Percentiles rank a stretch among this genome's conserved stretches.
Evolutionary conservation across 2,329 filamentous ascomycete species (phyloP).

Genomic region (Penicillium expansum): DNA sequence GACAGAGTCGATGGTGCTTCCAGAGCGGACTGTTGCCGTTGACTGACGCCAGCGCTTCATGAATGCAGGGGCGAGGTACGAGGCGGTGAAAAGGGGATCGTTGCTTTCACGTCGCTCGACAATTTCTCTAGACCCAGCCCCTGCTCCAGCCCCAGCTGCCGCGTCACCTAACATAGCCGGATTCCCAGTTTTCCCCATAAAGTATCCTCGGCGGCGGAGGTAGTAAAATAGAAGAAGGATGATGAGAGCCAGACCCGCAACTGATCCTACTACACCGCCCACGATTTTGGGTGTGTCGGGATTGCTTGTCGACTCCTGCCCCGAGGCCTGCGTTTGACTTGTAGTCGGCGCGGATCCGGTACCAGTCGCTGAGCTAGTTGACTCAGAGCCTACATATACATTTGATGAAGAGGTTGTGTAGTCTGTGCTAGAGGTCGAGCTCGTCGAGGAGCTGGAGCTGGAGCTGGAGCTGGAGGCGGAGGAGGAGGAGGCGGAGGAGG

Average conservation of each 20-base stretch:
- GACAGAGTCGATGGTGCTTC: constrained; percentile 33
- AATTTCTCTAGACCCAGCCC: constrained; percentile 29
- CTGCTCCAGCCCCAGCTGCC: constrained; percentile 1
- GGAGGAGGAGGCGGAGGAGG: background rate
- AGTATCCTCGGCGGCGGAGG: constrained; percentile 53
- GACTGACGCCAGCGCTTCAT: constrained; percentile 44
- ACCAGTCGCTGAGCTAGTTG: constrained; percentile 8
- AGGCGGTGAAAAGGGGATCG: constrained; percentile 39
- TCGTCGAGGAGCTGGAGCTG: background rate
- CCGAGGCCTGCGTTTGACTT: constrained; percentile 12
- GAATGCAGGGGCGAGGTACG: constrained; percentile 40
- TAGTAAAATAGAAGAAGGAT: constrained; percentile 36
- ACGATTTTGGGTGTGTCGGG: constrained; percentile 54
- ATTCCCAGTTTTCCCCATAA: constrained; percentile 18
- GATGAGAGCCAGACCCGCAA: constrained; percentile 57
- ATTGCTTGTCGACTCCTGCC: constrained; percentile 20
- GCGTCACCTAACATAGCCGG: constrained; percentile 28
- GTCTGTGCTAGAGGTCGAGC: background rate
- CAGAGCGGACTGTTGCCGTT: constrained; percentile 35
- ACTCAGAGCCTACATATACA: background rate
- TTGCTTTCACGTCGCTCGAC: constrained; percentile 39
- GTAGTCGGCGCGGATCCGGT: constrained; percentile 11
- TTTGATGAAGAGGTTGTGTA: background rate
- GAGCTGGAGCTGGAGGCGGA: background rate
- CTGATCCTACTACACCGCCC: constrained; percentile 61